A percentile compares a stretch with the other conserved stretches of the same genome.
These are phyloP conservation scores for Giardia duodenalis DNA, from an alignment of 208 protist species.

Conservation along the genomic window DNA sequence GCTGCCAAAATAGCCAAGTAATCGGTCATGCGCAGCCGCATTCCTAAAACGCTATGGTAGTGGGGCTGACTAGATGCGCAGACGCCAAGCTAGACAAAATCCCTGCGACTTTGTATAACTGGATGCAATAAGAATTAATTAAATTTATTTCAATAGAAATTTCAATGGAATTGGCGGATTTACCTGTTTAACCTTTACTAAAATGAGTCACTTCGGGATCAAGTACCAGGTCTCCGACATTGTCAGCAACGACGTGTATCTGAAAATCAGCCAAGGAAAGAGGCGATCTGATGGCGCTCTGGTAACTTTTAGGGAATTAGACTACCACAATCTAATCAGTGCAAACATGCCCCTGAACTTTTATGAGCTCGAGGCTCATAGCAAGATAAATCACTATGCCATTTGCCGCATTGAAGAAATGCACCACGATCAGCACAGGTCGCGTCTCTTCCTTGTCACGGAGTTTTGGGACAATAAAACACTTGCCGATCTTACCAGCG, in stretches of 20 bases:
- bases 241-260: neutral
- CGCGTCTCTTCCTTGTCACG: neutral
- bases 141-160: too few relatives aligned
- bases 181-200: too few relatives aligned
- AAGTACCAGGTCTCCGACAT: neutral
- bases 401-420: constrained; percentile 1
- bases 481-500: neutral
- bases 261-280: neutral
- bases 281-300: neutral
- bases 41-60: too few relatives aligned
- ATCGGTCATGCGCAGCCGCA: too few relatives aligned
- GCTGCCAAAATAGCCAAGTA: too few relatives aligned
- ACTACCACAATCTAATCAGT: neutral
- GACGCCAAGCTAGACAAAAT: too few relatives aligned
- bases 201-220: neutral
- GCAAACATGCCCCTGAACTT: neutral
- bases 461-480: neutral
- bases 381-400: neutral
- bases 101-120: too few relatives aligned
- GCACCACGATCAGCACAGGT: neutral
- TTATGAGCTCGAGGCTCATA: neutral
- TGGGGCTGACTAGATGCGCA: too few relatives aligned
- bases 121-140: too few relatives aligned
- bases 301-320: neutral
- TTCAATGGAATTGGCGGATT: too few relatives aligned